Evolutionary conservation across 768 basidiomycete species (phyloP).

Genomic region (Tephrocybe sp.): DNA sequence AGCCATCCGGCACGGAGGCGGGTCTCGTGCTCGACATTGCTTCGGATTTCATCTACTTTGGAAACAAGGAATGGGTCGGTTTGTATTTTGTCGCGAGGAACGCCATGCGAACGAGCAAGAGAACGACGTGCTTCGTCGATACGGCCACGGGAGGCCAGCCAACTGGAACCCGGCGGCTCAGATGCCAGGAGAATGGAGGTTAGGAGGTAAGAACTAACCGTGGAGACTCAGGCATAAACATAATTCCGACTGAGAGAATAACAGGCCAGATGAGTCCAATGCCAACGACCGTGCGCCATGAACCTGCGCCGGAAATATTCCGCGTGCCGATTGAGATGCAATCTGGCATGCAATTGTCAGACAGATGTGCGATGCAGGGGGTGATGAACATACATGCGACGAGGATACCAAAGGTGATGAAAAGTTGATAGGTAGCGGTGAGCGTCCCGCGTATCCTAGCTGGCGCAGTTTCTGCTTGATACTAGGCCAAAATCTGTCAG

Average conservation of each 20-base stretch:
- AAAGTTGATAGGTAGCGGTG: constrained; percentile 61
- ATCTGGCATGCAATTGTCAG: constrained; percentile 32
- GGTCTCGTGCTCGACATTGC: constrained; percentile 50
- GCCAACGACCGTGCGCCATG: constrained; percentile 65
- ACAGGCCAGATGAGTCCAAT: constrained; percentile 63
- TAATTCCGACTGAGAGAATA: constrained; percentile 61
- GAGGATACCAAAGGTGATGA: constrained; percentile 72
- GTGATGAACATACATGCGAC: constrained; percentile 48
- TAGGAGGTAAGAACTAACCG: constrained; percentile 29
- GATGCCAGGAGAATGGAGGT: not conserved
- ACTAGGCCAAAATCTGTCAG: constrained; percentile 31
- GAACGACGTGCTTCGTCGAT: constrained; percentile 48
- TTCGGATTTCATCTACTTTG: constrained; percentile 56
- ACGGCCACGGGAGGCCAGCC: constrained; percentile 53
- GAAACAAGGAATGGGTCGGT: constrained; percentile 41
- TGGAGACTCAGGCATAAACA: constrained; percentile 70
- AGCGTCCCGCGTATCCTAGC: constrained; percentile 69
- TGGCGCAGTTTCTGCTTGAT: constrained; percentile 74
- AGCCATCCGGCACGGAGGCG: constrained; percentile 54
- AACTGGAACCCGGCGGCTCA: constrained; percentile 30
- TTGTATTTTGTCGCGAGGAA: constrained; percentile 37
- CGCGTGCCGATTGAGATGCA: constrained; percentile 72
- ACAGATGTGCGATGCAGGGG: not conserved
- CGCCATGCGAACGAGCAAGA: constrained; percentile 49
- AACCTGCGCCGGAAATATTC: constrained; percentile 40